Percentiles rank a stretch among this genome's conserved stretches.
phyloP scores from a whole-genome alignment of 2,329 filamentous ascomycete genomes.

The Ambrosiella beaveri region DNA sequence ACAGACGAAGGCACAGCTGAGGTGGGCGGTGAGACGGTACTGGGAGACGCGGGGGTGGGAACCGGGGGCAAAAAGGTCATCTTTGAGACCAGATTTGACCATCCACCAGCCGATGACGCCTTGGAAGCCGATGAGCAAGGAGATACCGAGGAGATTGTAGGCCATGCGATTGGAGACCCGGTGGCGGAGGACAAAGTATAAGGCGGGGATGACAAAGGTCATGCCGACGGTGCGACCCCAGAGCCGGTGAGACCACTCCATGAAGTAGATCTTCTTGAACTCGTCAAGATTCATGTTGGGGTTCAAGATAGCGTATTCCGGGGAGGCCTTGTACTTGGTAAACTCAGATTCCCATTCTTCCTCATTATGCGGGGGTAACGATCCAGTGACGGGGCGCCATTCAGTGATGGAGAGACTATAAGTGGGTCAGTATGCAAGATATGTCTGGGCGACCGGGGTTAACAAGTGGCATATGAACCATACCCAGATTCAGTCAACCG shows the following conservation, averaged over 20 bases:
- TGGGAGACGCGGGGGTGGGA: conserved; percentile 85
- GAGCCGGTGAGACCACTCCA: conserved; percentile 94
- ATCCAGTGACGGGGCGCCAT: conserved; percentile 93
- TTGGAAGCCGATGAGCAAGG: conserved; percentile 80
- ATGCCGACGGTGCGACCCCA: conserved; percentile 89
- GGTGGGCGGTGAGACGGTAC: conserved; percentile 78
- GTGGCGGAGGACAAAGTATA: conserved; percentile 71
- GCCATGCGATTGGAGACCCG: conserved; percentile 67
- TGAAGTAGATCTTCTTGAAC: conserved; percentile 98
- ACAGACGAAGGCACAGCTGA: conserved; percentile 79
- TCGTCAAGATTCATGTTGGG: conserved; percentile 81
- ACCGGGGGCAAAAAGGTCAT: conserved; percentile 84
- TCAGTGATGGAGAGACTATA: conserved; percentile 86
- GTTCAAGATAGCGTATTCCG: conserved; percentile 85
- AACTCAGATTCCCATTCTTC: conserved; percentile 88
- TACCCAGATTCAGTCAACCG: conserved; percentile 92
- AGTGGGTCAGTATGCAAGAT: not conserved
- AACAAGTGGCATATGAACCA: conserved; percentile 14
- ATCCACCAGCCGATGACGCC: conserved; percentile 98
- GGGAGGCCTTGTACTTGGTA: conserved; percentile 75
- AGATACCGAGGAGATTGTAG: conserved; percentile 62
- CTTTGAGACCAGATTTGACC: conserved; percentile 91
- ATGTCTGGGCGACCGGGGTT: not conserved
- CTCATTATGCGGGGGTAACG: conserved; percentile 60
- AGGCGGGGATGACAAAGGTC: conserved; percentile 71